These are phyloP conservation scores for Dissophora ornata DNA, from an alignment of 192 early-diverging fungal genomes.

Conservation along the genomic window DNA sequence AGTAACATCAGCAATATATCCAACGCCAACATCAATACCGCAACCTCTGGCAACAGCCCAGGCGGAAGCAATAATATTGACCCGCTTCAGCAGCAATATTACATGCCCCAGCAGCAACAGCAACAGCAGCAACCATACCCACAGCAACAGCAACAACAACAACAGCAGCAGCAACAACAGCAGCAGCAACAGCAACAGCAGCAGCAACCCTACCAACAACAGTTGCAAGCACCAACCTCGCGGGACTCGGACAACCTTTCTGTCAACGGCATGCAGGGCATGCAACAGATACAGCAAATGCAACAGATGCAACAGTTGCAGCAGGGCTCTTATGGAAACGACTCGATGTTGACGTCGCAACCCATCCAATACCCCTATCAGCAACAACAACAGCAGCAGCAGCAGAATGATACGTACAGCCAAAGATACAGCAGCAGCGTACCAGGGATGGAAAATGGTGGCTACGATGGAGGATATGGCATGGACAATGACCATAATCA, in stretches of 20 bases:
- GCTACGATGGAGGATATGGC: slow-evolving; percentile 29
- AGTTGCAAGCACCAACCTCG: slow-evolving; percentile 15
- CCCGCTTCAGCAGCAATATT: slow-evolving; percentile 17
- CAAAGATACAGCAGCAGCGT: slow-evolving; percentile 9
- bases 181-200: slow-evolving; percentile 15
- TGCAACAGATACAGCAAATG: slow-evolving; percentile 14
- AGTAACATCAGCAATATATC: slow-evolving; percentile 24
- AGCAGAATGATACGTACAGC: slow-evolving; percentile 2
- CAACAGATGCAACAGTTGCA: neutral
- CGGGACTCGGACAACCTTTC: slow-evolving; percentile 17
- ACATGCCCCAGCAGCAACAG: slow-evolving; percentile 16
- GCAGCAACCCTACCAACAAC: slow-evolving; percentile 11
- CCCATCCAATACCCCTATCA: slow-evolving; percentile 11
- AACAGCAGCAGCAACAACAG: slow-evolving; percentile 11
- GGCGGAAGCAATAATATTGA: slow-evolving; percentile 29
- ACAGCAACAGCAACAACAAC: too few relatives aligned
- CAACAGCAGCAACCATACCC: slow-evolving; percentile 25
- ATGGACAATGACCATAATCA: slow-evolving; percentile 11
- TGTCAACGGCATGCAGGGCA: slow-evolving; percentile 13
- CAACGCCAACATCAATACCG: slow-evolving; percentile 11
- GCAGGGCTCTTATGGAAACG: slow-evolving; percentile 20
- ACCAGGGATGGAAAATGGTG: slow-evolving; percentile 14
- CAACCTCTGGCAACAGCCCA: slow-evolving; percentile 23
- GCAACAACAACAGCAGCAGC: too few relatives aligned
- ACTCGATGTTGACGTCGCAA: slow-evolving; percentile 28